Evolutionary conservation across 805 yeast species (phyloP).

Genomic region (Huiozyma sinensis): DNA sequence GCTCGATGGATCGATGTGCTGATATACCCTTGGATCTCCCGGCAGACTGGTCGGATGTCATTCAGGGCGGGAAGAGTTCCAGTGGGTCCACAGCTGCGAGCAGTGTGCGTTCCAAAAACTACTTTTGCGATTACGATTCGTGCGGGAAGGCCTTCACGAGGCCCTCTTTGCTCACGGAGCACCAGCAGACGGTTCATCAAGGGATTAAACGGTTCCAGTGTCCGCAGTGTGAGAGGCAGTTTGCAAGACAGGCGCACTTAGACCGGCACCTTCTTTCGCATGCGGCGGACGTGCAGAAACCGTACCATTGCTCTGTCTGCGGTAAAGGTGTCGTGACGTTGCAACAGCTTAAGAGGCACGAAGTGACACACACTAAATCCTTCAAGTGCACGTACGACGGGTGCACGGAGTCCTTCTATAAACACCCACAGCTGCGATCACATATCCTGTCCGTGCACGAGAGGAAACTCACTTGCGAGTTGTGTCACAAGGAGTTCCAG

Average conservation of each 20-base stretch:
- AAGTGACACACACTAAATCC: slow-evolving; percentile 63
- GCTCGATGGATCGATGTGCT: no score
- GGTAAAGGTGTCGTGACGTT: slow-evolving; percentile 69
- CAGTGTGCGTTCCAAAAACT: slow-evolving; percentile 41
- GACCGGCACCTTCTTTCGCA: slow-evolving; percentile 66
- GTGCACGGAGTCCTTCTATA: slow-evolving; percentile 60
- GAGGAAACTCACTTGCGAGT: slow-evolving; percentile 41
- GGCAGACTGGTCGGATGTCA: neutral
- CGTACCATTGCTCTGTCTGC: slow-evolving; percentile 63
- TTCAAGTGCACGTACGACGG: slow-evolving; percentile 49
- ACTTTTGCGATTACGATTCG: slow-evolving; percentile 50
- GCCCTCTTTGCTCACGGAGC: slow-evolving; percentile 79
- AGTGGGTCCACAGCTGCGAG: neutral
- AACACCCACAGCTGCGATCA: slow-evolving; percentile 63
- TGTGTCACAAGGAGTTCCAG: slow-evolving; percentile 54
- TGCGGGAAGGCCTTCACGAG: slow-evolving; percentile 72
- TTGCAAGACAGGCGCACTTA: slow-evolving; percentile 70
- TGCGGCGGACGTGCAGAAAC: slow-evolving; percentile 40
- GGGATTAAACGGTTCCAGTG: slow-evolving; percentile 73
- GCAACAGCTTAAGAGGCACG: slow-evolving; percentile 80
- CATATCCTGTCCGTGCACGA: slow-evolving; percentile 60
- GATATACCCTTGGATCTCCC: no score
- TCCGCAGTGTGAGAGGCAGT: slow-evolving; percentile 49
- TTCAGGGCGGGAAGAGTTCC: neutral
- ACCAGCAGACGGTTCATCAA: slow-evolving; percentile 57